Evolutionary conservation across 2,329 filamentous ascomycete genomes (phyloP).

Genomic region (Botrytis deweyae): DNA sequence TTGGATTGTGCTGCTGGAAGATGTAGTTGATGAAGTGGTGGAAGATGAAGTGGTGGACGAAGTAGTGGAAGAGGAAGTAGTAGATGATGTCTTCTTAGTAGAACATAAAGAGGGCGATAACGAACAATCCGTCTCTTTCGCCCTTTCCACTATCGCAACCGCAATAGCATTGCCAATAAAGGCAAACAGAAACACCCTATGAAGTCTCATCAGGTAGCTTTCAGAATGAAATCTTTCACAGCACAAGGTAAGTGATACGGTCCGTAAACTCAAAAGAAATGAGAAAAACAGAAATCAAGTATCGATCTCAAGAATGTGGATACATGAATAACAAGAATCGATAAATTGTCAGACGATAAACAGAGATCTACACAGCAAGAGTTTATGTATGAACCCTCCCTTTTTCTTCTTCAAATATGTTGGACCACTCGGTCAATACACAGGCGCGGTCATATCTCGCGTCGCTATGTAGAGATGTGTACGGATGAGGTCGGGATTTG

Average conservation of each 20-base stretch:
- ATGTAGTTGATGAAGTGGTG: neutral
- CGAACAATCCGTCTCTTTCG: neutral
- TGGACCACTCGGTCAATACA: neutral
- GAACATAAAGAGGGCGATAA: neutral
- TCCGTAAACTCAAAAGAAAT: neutral
- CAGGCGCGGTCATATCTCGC: neutral
- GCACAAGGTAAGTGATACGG: neutral
- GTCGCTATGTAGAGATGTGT: neutral
- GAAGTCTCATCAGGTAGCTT: neutral
- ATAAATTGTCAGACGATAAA: no score
- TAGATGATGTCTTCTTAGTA: neutral
- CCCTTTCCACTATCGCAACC: neutral
- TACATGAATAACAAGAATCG: neutral
- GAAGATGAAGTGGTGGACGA: neutral
- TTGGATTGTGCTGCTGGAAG: neutral
- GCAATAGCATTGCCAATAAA: slow-evolving; percentile 1
- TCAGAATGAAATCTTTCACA: neutral
- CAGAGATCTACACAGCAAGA: neutral
- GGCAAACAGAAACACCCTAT: neutral
- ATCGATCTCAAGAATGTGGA: neutral
- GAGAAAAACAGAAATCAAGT: neutral
- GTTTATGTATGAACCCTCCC: neutral
- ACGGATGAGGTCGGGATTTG: neutral
- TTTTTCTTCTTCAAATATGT: neutral
- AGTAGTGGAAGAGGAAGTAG: neutral